Evolutionary conservation across 495 filamentous ascomycete genomes (phyloP).

Genomic region (Penicillium canescens): DNA sequence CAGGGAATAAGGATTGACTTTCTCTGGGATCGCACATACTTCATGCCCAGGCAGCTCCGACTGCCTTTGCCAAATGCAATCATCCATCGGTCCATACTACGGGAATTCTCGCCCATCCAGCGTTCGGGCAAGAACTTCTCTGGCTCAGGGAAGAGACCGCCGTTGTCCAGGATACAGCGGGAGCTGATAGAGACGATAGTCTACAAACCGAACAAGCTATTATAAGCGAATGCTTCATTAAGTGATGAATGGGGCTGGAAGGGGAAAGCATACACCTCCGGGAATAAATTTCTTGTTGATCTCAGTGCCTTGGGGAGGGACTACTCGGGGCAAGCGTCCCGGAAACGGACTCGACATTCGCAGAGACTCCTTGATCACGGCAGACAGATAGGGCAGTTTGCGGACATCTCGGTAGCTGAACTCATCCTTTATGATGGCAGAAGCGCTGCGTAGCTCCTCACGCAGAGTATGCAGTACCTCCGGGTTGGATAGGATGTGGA

Average conservation of each 20-base stretch:
- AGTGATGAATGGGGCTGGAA: too few species aligned
- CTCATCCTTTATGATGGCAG: background rate
- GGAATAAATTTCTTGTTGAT: constrained; percentile 28
- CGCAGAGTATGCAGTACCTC: background rate
- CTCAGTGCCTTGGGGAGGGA: constrained; percentile 22
- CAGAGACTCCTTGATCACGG: background rate
- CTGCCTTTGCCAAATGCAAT: constrained; percentile 39
- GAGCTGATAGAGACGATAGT: constrained; percentile 4
- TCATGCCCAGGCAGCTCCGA: constrained; percentile 40
- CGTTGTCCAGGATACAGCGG: constrained; percentile 27
- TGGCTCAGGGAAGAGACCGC: constrained; percentile 37
- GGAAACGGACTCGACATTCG: constrained; percentile 28
- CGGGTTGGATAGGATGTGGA: background rate
- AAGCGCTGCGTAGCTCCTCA: background rate
- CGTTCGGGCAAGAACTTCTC: constrained; percentile 30
- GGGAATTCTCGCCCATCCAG: constrained; percentile 11
- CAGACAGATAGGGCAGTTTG: background rate
- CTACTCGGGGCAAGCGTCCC: constrained; percentile 30
- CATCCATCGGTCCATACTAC: constrained; percentile 28
- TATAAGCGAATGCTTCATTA: too few species aligned
- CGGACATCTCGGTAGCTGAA: background rate
- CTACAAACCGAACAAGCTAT: too few species aligned
- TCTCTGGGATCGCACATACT: too few species aligned
- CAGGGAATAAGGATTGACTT: too few species aligned
- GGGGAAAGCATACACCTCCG: constrained; percentile 16